Base-by-base conservation (phyloP, 441 rosid species). In the Omphalea diandra region DNA sequence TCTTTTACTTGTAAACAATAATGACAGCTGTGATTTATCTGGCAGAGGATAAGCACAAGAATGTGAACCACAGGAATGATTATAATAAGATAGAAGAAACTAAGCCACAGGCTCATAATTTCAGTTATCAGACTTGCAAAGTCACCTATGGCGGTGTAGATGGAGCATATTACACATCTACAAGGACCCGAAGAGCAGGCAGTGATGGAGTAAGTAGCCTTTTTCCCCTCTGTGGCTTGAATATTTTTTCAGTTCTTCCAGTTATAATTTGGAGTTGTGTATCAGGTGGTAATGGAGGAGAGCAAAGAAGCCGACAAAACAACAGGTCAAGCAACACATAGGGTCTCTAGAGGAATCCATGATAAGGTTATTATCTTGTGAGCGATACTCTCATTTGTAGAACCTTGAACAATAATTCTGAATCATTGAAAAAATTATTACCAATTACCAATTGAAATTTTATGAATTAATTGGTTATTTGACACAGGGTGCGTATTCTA, bases 101-200 rank as follows among this genome's bases (percentile, higher is more conserved):
- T 5, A 72, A 79, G 59, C 73, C 81, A 7, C 80, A 73, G 71
- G 73, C 73, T 67, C 78, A 35, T n/a, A 76, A 56, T 53, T 76
- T 75, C 65, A 75, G 86, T 72, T 80, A 75, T 36, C 84, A 82
- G 58, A 78, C 80, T 54, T 80, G 76, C 75, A 90, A 81, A 79
- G 91, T 87, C 60, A 87, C 93, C 0, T 87, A 83, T 66, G 97
- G 98, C 27, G 98, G 97, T 57, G 81, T 86, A 6, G 79, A 91
- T 76, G 97, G 97, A 61, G 87, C 92, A n/a, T 94, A 90, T 73
- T 91, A 90, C 72, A 82, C 92, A 66, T 82, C 89, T 3, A 79
- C 85, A 11, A 85, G 83, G 78, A 82, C 84, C 62, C 85, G 86
- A 68, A 90, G 85, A 77, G 71, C 80, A 1, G 95, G 79, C 75